Base-by-base conservation (phyloP, 2,329 filamentous ascomycete genomes). In the Penicillium sp. region DNA sequence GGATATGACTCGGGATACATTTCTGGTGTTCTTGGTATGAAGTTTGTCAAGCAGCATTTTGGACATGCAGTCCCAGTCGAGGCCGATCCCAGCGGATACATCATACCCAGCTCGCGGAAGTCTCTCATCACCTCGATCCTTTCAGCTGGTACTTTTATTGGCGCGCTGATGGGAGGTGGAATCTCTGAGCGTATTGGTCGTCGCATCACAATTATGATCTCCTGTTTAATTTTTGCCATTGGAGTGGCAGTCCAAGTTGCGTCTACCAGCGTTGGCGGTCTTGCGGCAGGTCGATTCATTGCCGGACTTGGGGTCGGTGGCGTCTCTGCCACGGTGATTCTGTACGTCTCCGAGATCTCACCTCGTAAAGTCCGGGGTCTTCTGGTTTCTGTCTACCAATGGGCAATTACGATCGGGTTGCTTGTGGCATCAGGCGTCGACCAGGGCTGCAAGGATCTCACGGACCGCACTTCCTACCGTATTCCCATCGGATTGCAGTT, bases 331-430 rank as follows among this genome's bases (percentile, higher is more conserved):
- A 81, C 87, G 55, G 81, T 89, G 64, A 86, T 89, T 59, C 73
- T 88, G 45, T 89, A 91, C 77, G 91, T 93, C 85, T 87, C 83
- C 33, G 86, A 90, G 68, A 87, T 90, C 60, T 63, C 65, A 35
- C 83, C 84, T 45, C 78, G 76, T 62, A 86, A 84, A 63, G 83
- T 91, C 50, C 80, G 86, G 58, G 86, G 86, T 57, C 81, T 84
- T 39, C 77, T 90, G 37, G 86, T 91, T 11, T 80, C 83, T 2
- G 84, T 83, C 4, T 90, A 90, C 71, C 86, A 90, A 61, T 89
- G 88, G 75, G 87, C 81, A 63, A 83, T 90, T 64, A 89, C 85
- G 41, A 77, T 89, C 47, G 87, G 86, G 67, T 71, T 93, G 50
- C 72, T 91, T 58, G 69, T 91, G 41, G 86, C 86, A 14, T 78